Evolutionary conservation across 345 rosid genomes (phyloP), one percentile per base, ranked within the genome.

Genomic region (Lepidium sativum): DNA sequence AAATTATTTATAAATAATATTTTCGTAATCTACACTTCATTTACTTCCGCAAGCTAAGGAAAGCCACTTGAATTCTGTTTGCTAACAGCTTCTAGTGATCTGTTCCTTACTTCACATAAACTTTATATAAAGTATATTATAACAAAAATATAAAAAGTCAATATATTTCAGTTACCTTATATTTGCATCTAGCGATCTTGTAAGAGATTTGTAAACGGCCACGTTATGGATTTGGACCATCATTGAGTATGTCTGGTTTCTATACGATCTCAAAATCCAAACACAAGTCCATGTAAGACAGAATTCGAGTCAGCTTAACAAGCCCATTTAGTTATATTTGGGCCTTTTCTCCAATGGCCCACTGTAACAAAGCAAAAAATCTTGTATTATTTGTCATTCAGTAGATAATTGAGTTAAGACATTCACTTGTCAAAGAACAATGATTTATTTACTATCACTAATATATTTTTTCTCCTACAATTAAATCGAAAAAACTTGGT

Each of bases 1-100:
- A 6, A 51, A 45, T 8, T 8, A 35, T 32, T 33, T 20, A 43
- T 35, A 15, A 13, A 16, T 32, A 35, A 10, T 8, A 23, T 38
- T 15, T 17, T 31, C 70, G 77, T 73, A 67, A 52, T 59, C 47
- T 73, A 18, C 39, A 73, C 72, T 60, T 67, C 57, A 73, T 73
- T 60, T 44, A 44, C 45, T 60, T 66, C 72, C 76, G 76, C 67
- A 72, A 66, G 76, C 68, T 51, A 72, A 41, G 76, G 72, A 65
- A 65, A 71, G 54, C 71, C 77, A 73, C 77, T 73, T 73, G 63
- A 44, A 42, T 43, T 73, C 72, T 53, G 68, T 60, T 29, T 5
- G 59, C 49, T 58, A 48, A 52, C 68, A 51, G 72, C 72, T 60
- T 62, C 56, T 37, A 66, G 58, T 67, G 76, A 72, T 65, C 71